These are phyloP conservation scores for Vicia sativa DNA, from an alignment of 306 rosid genomes.

Conservation along the genomic window DNA sequence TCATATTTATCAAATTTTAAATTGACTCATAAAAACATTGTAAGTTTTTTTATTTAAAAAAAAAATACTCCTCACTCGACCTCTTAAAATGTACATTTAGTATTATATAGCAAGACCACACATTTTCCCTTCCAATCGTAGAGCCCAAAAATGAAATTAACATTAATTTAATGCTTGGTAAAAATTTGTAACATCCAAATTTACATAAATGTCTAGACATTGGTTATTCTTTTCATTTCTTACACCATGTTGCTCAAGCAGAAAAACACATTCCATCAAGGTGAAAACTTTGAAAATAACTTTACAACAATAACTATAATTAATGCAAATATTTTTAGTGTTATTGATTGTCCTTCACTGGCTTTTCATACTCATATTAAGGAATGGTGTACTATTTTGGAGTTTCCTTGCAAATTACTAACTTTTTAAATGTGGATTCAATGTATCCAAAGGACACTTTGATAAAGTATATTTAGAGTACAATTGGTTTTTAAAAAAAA, in stretches of 20 bases:
- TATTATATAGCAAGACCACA: not conserved
- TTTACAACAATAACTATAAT: not conserved
- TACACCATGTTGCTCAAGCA: not conserved
- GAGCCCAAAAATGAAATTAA: slow-evolving; percentile 2
- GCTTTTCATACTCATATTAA: not conserved
- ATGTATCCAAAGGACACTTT: not conserved
- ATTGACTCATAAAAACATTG: too few relatives aligned
- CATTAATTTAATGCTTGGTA: not conserved
- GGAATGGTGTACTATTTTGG: not conserved
- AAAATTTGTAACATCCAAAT: not conserved
- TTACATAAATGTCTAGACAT: not conserved
- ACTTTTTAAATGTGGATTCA: not conserved
- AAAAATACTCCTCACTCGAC: too few relatives aligned
- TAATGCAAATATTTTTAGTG: not conserved
- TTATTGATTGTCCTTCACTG: not conserved
- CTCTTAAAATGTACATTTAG: too few relatives aligned
- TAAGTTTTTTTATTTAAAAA: too few relatives aligned
- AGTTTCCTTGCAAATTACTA: not conserved
- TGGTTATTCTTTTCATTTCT: not conserved
- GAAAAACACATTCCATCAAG: not conserved
- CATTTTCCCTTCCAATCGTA: slow-evolving; percentile 19
- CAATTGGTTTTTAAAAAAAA: too few relatives aligned
- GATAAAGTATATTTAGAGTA: not conserved
- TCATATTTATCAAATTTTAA: too few relatives aligned
- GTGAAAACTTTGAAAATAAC: not conserved